Base-by-base conservation (phyloP, 1,139 yeast species). In the Geotrichum siamense region DNA sequence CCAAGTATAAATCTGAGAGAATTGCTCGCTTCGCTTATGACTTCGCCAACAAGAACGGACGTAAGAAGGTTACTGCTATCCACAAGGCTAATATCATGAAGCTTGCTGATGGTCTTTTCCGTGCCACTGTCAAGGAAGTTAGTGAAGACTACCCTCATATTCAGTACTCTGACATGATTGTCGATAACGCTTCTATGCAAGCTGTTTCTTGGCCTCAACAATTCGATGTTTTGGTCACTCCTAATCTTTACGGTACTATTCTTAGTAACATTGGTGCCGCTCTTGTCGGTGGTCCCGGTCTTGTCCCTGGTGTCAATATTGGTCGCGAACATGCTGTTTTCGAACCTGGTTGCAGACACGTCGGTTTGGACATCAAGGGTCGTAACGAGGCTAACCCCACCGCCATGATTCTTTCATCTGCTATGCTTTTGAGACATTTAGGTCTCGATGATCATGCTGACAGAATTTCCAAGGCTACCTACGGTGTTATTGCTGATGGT, bases 261-360 rank as follows among this genome's bases (percentile, higher is more conserved):
- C 73, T 91, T 63, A 87, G 96, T 56, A 91, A 91, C 78, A 87
- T 91, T 63, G 97, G 97, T 72, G 96, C 98, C 55, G 98, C 95
- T 54, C 76, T 91, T 60, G 83, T 91, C 55, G 98, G 98, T 69
- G 97, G 98, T 60, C 97, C 97, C 63, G 97, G 97, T 70, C 75
- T 91, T 60, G 96, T 91, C 48, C 96, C 98, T 60, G 97, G 97
- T 70, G 96, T 94, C 60, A 85, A 87, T 75, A 87, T 85, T 59
- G 97, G 98, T 70, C 83, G 96, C 68, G 97, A 91, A 63, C 82
- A 83, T 68, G 97, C 98, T 49, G 93, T 91, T 53, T 91, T 91
- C 68, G 98, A 91, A 75, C 98, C 98, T 60, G 98, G 97, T 69
- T 89, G 96, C 73, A 84, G 97, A 76, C 98, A 91, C 73, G 97